Base-by-base conservation (phyloP, 1,284 basidiomycete genomes). In the Coniophora puteana region DNA sequence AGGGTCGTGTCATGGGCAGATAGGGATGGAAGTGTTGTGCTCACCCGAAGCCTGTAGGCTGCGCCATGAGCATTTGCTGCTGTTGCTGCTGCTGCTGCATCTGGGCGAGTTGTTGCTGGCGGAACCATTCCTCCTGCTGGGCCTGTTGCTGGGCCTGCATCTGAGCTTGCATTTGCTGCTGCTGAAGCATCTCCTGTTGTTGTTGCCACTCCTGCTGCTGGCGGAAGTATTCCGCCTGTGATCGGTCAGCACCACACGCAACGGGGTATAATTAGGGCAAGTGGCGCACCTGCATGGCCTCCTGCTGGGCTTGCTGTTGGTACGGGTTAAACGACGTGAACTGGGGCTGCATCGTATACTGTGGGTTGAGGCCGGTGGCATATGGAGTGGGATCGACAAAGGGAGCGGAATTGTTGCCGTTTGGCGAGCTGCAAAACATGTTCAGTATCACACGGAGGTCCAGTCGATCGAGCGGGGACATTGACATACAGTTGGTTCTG, bases 251-350 rank as follows among this genome's bases (percentile, higher is more conserved):
- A 38, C 24, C 23, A 32, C 38, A 40, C 38, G 35, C n/a, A 38
- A 45, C 24, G 26, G 36, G 32, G n/a, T n/a, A 26, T n/a, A 39
- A 36, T n/a, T 14, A 41, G 21, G 33, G 14, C 5, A 21, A 14
- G 22, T 18, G 48, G 29, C 54, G 16, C 43, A 74, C 74, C 67
- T 86, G 82, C 54, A 80, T 74, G 14, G 83, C 83, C 59, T 89
- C 83, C 52, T 96, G 84, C 57, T 98, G 90, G 37, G 92, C 83
- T 52, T 95, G 87, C 65, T 96, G 93, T 48, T 96, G 88, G 58
- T 97, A 99, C 0, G 95, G 95, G 50, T 95, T 96, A 78, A 96
- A 95, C 51, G 93, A 93, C 42, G 82, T 92, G 49, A 78, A 80
- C 53, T 85, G 82, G 0, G 81, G 78, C 49, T 76, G 77, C 41